Conservation (phyloP, 2,329 filamentous ascomycete species). For the Alternaria sp. region DNA sequence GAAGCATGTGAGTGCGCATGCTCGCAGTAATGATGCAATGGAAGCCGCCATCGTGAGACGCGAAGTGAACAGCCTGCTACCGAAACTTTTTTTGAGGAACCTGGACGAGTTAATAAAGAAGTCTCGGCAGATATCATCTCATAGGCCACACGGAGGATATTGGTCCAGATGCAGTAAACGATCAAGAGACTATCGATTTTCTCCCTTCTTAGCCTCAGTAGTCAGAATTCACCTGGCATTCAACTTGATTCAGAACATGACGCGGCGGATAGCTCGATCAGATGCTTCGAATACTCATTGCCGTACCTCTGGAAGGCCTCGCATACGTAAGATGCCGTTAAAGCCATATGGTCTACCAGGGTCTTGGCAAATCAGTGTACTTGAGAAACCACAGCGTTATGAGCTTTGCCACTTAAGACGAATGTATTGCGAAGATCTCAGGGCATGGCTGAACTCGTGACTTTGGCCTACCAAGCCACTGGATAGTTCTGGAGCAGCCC, state of each 20-base stretch:
- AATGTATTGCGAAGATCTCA: conserved; percentile 20
- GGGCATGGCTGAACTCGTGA: conserved; percentile 17
- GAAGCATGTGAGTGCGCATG: conserved; percentile 32
- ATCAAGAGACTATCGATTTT: conserved; percentile 42
- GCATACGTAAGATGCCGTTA: conserved; percentile 21
- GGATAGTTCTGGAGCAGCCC: conserved; percentile 10
- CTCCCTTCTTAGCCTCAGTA: conserved; percentile 22
- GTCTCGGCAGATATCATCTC: conserved; percentile 39
- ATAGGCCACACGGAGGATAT: conserved; percentile 28
- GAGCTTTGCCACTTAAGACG: conserved; percentile 30
- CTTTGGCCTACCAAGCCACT: conserved; percentile 14
- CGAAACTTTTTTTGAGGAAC: conserved; percentile 28
- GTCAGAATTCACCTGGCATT: conserved; percentile 2
- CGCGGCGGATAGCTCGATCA: conserved; percentile 20
- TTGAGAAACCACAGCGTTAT: conserved; percentile 8
- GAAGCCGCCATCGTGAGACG: conserved; percentile 34
- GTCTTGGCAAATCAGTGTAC: conserved; percentile 31
- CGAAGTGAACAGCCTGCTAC: conserved; percentile 25
- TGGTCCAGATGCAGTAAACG: conserved; percentile 36
- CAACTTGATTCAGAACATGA: conserved; percentile 21
- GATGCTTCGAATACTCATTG: conserved; percentile 15
- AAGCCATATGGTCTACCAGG: conserved; percentile 22
- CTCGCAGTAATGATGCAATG: conserved; percentile 30
- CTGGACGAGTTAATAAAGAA: conserved; percentile 39
- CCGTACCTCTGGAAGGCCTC: conserved; percentile 20